These are phyloP conservation scores for Mycena rebaudengoi DNA, from an alignment of 768 basidiomycete species.

Conservation along the genomic window DNA sequence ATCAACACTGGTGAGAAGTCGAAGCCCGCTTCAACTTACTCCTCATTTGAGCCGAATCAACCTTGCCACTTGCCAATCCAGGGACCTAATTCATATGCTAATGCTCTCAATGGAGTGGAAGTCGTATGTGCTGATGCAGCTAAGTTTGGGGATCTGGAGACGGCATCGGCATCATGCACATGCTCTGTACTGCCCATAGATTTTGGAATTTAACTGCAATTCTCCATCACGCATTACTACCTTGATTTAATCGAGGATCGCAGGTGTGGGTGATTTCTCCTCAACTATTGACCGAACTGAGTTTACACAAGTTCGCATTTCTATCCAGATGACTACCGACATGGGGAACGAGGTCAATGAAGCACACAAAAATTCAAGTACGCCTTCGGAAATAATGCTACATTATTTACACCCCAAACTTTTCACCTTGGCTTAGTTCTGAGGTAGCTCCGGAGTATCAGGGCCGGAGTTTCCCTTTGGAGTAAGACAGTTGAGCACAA, in stretches of 20 bases:
- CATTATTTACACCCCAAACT: not conserved
- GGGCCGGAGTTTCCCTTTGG: not conserved
- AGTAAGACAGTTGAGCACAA: not conserved
- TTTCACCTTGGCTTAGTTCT: not conserved
- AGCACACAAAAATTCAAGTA: not conserved
- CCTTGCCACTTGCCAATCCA: too few relatives aligned
- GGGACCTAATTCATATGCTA: too few relatives aligned
- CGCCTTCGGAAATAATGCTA: too few relatives aligned
- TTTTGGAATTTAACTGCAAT: too few relatives aligned
- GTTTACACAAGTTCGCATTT: not conserved
- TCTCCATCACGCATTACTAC: not conserved
- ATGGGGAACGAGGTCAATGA: not conserved
- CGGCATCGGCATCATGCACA: too few relatives aligned
- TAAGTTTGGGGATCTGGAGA: too few relatives aligned
- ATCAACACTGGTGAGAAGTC: too few relatives aligned
- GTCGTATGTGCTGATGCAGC: too few relatives aligned
- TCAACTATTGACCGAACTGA: not conserved
- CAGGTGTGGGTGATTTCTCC: not conserved
- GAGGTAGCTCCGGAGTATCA: not conserved
- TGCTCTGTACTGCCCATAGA: too few relatives aligned
- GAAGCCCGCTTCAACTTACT: too few relatives aligned
- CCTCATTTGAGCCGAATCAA: too few relatives aligned
- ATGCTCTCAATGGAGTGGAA: too few relatives aligned
- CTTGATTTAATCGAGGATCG: conserved; percentile 1
- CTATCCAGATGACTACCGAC: not conserved